Conservation (phyloP, 2,329 filamentous ascomycete species). For the Claviceps spartinae region DNA sequence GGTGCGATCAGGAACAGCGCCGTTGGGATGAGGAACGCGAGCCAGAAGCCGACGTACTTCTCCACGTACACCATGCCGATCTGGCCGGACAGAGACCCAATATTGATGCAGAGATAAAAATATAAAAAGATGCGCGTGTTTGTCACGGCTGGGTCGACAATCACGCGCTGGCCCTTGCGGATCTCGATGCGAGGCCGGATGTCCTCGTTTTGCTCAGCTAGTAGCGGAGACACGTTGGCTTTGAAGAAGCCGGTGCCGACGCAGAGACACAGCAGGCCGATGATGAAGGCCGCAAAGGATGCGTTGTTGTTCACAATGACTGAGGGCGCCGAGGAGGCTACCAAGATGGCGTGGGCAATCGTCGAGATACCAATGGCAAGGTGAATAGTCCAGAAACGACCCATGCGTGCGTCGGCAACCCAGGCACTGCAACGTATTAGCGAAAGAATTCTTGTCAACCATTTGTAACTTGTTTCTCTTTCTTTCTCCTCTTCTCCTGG, state of each 20-base stretch:
- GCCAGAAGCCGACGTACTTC: slow-evolving; percentile 65
- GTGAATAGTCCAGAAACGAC: slow-evolving; percentile 61
- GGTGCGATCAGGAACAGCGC: slow-evolving; percentile 50
- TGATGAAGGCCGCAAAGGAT: slow-evolving; percentile 52
- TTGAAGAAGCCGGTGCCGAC: slow-evolving; percentile 72
- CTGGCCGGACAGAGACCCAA: slow-evolving; percentile 46
- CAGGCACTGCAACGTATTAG: slow-evolving; percentile 23
- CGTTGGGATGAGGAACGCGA: slow-evolving; percentile 55
- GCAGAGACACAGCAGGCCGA: slow-evolving; percentile 42
- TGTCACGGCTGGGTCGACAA: slow-evolving; percentile 56
- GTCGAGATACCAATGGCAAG: slow-evolving; percentile 52
- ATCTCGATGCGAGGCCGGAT: slow-evolving; percentile 43
- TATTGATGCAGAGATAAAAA: slow-evolving; percentile 44
- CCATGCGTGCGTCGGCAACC: slow-evolving; percentile 56
- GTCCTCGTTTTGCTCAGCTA: slow-evolving; percentile 56
- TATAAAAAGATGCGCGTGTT: slow-evolving; percentile 56
- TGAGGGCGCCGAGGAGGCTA: slow-evolving; percentile 47
- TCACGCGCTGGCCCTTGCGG: slow-evolving; percentile 46
- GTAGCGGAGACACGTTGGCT: slow-evolving; percentile 59
- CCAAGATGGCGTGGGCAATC: slow-evolving; percentile 52
- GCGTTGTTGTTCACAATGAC: slow-evolving; percentile 45
- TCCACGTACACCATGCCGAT: slow-evolving; percentile 57
- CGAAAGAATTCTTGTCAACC: background rate
- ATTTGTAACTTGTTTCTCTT: background rate
- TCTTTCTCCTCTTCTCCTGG: background rate